Evolutionary conservation across 2,329 filamentous ascomycete genomes (phyloP).

Genomic region (Claviceps sp.): DNA sequence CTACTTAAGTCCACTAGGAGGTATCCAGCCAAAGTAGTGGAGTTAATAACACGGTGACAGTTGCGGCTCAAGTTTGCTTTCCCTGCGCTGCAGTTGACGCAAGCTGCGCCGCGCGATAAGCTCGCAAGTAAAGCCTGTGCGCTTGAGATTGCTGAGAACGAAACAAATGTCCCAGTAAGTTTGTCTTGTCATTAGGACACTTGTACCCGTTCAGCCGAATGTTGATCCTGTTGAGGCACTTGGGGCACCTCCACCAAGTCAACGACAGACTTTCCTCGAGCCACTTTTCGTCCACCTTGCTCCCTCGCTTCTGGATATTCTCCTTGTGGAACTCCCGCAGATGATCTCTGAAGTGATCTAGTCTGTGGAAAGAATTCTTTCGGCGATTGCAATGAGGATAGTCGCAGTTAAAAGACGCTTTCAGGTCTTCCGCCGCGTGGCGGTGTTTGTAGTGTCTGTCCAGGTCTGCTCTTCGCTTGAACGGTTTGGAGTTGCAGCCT

Average conservation of each 20-base stretch:
- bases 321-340: conserved; percentile 42
- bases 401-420: conserved; percentile 36
- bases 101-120: neutral
- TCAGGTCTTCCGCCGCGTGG: conserved; percentile 28
- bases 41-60: neutral
- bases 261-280: conserved; percentile 23
- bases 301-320: conserved; percentile 35
- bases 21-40: neutral
- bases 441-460: conserved; percentile 37
- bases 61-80: too few species aligned
- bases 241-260: conserved; percentile 41
- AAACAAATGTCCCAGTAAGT: neutral
- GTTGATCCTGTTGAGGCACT: conserved; percentile 34
- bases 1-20: neutral
- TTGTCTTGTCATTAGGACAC: conserved; percentile 33
- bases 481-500: conserved; percentile 31
- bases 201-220: conserved; percentile 27
- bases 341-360: conserved; percentile 45
- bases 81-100: neutral
- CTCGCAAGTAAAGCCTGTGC: too few species aligned
- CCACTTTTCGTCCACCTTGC: conserved; percentile 23
- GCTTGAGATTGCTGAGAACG: neutral
- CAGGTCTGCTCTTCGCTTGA: conserved; percentile 40
- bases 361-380: conserved; percentile 34
- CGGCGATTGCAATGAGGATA: conserved; percentile 34